phyloP scores from a whole-genome alignment of 2,329 filamentous ascomycete genomes.

The Talaromyces funiculosus region DNA sequence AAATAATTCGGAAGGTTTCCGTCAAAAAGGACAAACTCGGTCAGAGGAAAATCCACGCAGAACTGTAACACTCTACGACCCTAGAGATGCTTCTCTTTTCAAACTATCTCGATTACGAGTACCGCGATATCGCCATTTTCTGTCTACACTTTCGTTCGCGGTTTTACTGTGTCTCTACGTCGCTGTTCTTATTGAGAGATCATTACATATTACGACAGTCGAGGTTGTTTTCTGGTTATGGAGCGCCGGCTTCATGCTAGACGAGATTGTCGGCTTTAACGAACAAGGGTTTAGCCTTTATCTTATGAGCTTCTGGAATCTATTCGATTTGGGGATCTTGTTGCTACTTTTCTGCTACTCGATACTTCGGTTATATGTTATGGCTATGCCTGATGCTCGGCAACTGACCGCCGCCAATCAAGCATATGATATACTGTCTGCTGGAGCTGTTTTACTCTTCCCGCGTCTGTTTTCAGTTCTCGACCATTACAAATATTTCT shows the following conservation, averaged over 20 bases:
- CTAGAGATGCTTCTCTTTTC: slow-evolving; percentile 80
- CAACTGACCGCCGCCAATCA: slow-evolving; percentile 68
- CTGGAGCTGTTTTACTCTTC: slow-evolving; percentile 82
- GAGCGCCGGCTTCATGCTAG: slow-evolving; percentile 94
- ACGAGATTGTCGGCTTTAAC: slow-evolving; percentile 92
- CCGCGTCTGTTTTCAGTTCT: slow-evolving; percentile 88
- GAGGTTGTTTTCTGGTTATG: slow-evolving; percentile 96
- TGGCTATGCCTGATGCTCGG: slow-evolving; percentile 69
- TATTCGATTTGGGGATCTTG: slow-evolving; percentile 87
- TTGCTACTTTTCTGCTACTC: slow-evolving; percentile 84
- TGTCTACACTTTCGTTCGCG: slow-evolving; percentile 82
- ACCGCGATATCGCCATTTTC: slow-evolving; percentile 82
- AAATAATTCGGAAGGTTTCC: slow-evolving; percentile 9
- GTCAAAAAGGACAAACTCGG: slow-evolving; percentile 9
- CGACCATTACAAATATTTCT: slow-evolving; percentile 95
- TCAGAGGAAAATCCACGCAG: slow-evolving; percentile 44
- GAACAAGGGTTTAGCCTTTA: slow-evolving; percentile 95
- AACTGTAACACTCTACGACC: slow-evolving; percentile 83
- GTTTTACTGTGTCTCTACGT: slow-evolving; percentile 80
- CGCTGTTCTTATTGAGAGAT: slow-evolving; percentile 70
- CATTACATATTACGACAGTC: slow-evolving; percentile 71
- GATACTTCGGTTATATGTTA: slow-evolving; percentile 79
- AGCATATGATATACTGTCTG: slow-evolving; percentile 90
- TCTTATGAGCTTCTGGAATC: slow-evolving; percentile 97
- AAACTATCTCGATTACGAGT: slow-evolving; percentile 88